A percentile compares a stretch with the other conserved stretches of the same genome.
phyloP scores from a whole-genome alignment of 768 basidiomycete genomes.

The Rhizopogon vesiculosus region DNA sequence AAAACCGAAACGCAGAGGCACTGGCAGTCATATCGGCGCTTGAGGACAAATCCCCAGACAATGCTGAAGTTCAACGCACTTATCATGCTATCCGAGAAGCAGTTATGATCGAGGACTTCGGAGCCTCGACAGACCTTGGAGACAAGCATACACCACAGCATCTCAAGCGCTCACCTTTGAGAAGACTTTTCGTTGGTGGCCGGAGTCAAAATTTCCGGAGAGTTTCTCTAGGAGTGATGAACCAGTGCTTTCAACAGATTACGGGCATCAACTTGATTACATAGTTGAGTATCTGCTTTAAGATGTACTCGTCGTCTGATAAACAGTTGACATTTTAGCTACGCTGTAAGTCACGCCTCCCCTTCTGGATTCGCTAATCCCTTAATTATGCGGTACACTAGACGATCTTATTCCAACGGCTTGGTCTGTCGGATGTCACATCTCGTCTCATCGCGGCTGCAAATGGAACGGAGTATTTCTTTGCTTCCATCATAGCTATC shows the following conservation, averaged over 20 bases:
- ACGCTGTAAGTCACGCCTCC: conserved; percentile 20
- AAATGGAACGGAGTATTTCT: conserved; percentile 68
- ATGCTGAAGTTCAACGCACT: conserved; percentile 43
- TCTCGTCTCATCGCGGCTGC: conserved; percentile 61
- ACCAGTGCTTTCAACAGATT: conserved; percentile 68
- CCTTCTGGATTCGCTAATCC: background rate
- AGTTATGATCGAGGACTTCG: conserved; percentile 36
- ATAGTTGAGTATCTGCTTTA: conserved; percentile 31
- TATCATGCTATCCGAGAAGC: conserved; percentile 53
- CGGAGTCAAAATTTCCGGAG: conserved; percentile 59
- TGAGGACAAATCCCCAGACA: conserved; percentile 45
- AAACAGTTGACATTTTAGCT: conserved; percentile 11
- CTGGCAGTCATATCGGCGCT: conserved; percentile 59
- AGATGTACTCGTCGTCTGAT: background rate
- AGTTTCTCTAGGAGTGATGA: conserved; percentile 47
- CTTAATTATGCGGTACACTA: conserved; percentile 2
- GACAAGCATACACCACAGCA: background rate
- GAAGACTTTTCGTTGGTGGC: conserved; percentile 53
- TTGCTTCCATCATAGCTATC: conserved; percentile 70
- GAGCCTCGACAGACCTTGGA: background rate
- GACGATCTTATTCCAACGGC: conserved; percentile 52
- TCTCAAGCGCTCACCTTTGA: conserved; percentile 26
- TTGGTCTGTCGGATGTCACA: conserved; percentile 54
- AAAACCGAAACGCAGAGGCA: conserved; percentile 50
- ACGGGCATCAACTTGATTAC: conserved; percentile 65